A percentile compares a stretch with the other conserved stretches of the same genome.
Conservation (phyloP, 306 rosid species). For the Potentilla sterilis region DNA sequence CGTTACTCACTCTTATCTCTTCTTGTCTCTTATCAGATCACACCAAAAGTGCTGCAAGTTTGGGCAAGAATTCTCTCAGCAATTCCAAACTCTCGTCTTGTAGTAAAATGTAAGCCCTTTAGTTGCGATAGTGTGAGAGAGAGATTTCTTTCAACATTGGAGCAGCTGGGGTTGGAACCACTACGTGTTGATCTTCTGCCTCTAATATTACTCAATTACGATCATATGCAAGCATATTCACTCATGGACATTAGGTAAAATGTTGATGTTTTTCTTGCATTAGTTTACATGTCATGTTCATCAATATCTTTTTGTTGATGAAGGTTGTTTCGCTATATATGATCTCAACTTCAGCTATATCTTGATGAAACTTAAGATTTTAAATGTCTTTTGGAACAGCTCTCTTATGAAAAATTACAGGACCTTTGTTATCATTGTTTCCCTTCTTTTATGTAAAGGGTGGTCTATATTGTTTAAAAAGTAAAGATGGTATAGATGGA, state of each 20-base stretch:
- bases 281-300: background rate
- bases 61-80: slow-evolving; percentile 96
- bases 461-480: too few species aligned
- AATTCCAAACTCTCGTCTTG: slow-evolving; percentile 93
- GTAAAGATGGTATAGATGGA: too few species aligned
- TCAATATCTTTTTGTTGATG: background rate
- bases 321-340: background rate
- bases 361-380: background rate
- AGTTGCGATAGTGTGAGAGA: slow-evolving; percentile 96
- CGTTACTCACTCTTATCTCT: background rate
- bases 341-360: background rate
- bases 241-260: slow-evolving; percentile 96
- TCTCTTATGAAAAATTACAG: background rate
- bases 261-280: slow-evolving; percentile 17
- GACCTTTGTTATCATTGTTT: background rate
- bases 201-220: slow-evolving; percentile 88
- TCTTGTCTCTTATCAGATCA: slow-evolving; percentile 51
- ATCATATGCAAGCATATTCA: slow-evolving; percentile 98
- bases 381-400: background rate
- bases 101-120: slow-evolving; percentile 97
- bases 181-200: slow-evolving; percentile 97
- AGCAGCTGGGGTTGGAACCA: slow-evolving; percentile 89
- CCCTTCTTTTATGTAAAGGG: too few species aligned
- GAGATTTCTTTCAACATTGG: slow-evolving; percentile 78
- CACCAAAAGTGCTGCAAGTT: slow-evolving; percentile 89